Evolutionary conservation across 192 early-diverging fungal species (phyloP), one percentile per base, ranked within the genome.

Genomic region (Borealophlyctis nickersoniae): DNA sequence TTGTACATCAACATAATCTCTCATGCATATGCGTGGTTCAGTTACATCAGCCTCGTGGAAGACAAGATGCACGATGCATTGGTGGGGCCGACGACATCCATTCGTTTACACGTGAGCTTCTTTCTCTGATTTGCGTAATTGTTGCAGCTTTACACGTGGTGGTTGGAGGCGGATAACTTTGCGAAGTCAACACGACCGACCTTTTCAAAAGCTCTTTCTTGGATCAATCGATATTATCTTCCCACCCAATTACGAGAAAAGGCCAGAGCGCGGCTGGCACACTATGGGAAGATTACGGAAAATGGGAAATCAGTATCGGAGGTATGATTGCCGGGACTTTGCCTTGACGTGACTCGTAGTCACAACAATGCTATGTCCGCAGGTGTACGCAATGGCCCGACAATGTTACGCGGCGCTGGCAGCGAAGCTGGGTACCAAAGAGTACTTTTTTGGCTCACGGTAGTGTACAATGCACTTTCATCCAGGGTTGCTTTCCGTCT

Each of bases 361-460:
- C 30, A 23, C 29, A 26, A 45, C 39, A 7, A 13, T 45, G 39
- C 9, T 7, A 45, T 19, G 9, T 13, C 39, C 19, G 22, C 75
- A 90, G 77, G 85, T 94, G 70, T 92, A 93, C 65, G 67, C 70
- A 19, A 70, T 85, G 62, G 88, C 88, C 4, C 69, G 82, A 28
- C 78, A 90, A 48, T 82, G 80, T 22, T 89, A 92, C 70, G 66
- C 69, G 9, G 77, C 77, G 35, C 71, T 97, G 39, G 80, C 86
- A 27, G 76, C 70, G 11, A 91, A 91, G 79, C 76, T 97, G 1
- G 89, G 86, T 19, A 71, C 81, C 5, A 80, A 92, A 56, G 76
- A 81, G 1, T 97, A 86, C 68, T 91, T 97, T 63, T 93, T 92
- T 74, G 93, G 92, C 3, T 74, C 84, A 48, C 73, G 63, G 85